Evolutionary conservation across 805 yeast species (phyloP), one percentile per base, ranked within the genome.

Genomic region (Sugiyamaella americana): DNA sequence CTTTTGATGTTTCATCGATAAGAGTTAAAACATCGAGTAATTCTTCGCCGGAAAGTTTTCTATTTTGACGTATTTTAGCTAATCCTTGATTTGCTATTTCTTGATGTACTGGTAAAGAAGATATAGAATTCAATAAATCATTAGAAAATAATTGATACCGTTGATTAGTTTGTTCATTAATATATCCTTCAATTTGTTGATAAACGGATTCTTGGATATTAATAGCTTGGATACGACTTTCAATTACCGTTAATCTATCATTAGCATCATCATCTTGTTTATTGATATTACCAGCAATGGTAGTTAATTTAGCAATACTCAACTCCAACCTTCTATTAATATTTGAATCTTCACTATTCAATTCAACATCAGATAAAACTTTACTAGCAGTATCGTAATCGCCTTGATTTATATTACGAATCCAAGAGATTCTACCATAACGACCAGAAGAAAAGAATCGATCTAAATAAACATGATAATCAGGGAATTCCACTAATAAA

Each of bases 241-340:
- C 82, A 24, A 83, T 72, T 5, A 71, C 72, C 16, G 58, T 59
- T 5, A 78, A 44, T 3, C 63, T 44, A 2, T 63, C 65, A 2
- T 56, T 10, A 8, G 32, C 32, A 26, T 26, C 32, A 26, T 26
- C 32, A 21, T 13, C 26, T n/a, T 13, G 38, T 35, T 13, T 16
- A 17, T 13, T 19, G 21, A 8, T 8, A 13, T 39, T 51, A n/a
- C 48, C 30, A 0, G 80, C 80, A 17, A 84, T 58, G 1, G 77
- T 69, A 2, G 86, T 66, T 19, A 88, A 63, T 61, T 87, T 87
- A 1, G 94, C 89, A 42, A 87, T 63, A 47, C 87, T 82, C 49
- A 80, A 70, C 52, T 79, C 79, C 19, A 83, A 56, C 54, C 74
- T 78, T 55, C 74, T 75, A 53, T 73, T 74, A 10, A 63, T 63